phyloP scores from a whole-genome alignment of 257 asterid species.

The Dorcoceras hygrometricum region DNA sequence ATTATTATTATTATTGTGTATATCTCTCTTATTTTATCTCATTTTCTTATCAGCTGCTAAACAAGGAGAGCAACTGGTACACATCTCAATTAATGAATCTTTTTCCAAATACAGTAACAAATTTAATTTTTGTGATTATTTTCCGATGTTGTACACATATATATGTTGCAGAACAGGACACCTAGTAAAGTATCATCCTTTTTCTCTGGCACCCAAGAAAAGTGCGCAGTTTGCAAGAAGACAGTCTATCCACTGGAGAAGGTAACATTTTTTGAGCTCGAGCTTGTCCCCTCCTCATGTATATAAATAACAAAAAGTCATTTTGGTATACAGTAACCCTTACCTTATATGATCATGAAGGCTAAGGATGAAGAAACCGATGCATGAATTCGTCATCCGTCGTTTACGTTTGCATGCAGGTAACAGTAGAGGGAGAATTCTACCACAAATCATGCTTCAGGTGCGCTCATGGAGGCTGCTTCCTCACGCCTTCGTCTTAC shows the following conservation, averaged over 20 bases:
- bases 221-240: conserved; percentile 71
- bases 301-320: no score
- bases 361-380: no score
- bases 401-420: conserved; percentile 26
- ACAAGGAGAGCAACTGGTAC: conserved; percentile 44
- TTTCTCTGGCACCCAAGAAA: conserved; percentile 89
- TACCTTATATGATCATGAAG: no score
- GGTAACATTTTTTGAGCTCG: conserved; percentile 44
- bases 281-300: no score
- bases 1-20: background rate
- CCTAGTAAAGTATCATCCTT: conserved; percentile 70
- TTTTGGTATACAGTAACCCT: no score
- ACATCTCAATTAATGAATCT: background rate
- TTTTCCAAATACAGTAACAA: no score
- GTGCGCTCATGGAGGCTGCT: conserved; percentile 93
- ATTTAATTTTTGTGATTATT: no score
- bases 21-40: background rate
- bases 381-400: no score
- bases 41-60: conserved; percentile 33
- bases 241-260: conserved; percentile 86
- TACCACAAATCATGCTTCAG: conserved; percentile 83
- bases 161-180: conserved; percentile 45
- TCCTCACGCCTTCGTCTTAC: conserved; percentile 63
- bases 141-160: background rate
- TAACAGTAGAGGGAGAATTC: conserved; percentile 75